A percentile compares a stretch with the other conserved stretches of the same genome.
Conservation (phyloP, 768 basidiomycete species). For the Fibroporia radiculosa region DNA sequence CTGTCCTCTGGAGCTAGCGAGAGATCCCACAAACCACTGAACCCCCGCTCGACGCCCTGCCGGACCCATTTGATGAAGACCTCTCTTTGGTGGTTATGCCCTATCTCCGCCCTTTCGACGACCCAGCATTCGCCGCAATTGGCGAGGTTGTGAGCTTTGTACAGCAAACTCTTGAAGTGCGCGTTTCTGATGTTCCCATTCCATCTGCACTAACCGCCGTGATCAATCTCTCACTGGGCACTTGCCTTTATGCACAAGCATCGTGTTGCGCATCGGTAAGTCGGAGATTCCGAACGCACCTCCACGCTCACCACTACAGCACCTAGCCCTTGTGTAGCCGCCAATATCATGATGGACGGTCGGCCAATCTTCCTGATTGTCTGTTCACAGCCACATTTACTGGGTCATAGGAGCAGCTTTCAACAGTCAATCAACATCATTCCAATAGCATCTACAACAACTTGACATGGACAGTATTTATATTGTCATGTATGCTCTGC, state of each 20-base stretch:
- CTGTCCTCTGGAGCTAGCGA: slow-evolving; percentile 3
- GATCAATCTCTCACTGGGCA: slow-evolving; percentile 9
- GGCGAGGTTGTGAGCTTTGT: slow-evolving; percentile 16
- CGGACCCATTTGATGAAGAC: slow-evolving; percentile 9
- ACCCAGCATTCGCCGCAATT: slow-evolving; percentile 16
- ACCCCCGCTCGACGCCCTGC: slow-evolving; percentile 13
- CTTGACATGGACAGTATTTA: no score
- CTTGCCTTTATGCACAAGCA: slow-evolving; percentile 13
- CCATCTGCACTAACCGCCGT: no score
- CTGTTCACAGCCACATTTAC: no score
- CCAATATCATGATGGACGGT: slow-evolving; percentile 18
- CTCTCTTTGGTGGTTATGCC: slow-evolving; percentile 18
- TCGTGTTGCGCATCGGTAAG: slow-evolving; percentile 17
- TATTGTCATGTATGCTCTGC: no score
- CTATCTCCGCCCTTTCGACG: slow-evolving; percentile 17
- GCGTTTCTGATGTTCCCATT: background rate
- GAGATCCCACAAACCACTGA: slow-evolving; percentile 16
- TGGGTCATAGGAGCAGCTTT: no score
- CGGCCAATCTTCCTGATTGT: slow-evolving; percentile 11
- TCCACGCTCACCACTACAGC: background rate
- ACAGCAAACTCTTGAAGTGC: slow-evolving; percentile 12
- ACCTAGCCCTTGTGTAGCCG: slow-evolving; percentile 13
- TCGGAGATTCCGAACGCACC: no score
- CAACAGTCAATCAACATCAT: no score
- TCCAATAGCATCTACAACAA: no score